Evolutionary conservation across 2,329 filamentous ascomycete species (phyloP), one percentile per base, ranked within the genome.

Genomic region (Akanthomyces dipterigenus): DNA sequence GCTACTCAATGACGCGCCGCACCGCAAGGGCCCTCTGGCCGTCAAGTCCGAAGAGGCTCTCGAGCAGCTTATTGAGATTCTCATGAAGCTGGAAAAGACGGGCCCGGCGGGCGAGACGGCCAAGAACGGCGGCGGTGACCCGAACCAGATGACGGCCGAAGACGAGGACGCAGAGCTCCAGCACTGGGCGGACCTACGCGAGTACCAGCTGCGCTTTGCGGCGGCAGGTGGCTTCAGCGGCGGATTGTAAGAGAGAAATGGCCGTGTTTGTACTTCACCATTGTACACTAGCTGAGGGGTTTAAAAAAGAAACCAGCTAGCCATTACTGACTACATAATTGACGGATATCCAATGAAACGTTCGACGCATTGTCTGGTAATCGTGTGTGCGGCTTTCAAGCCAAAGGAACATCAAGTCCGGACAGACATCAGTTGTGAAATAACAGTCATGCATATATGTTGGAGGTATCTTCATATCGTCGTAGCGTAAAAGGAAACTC

Each of bases 161-260:
- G 84, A 87, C 43, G 90, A 95, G 67, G 89, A 93, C 68, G 83
- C 88, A 57, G 90, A 95, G 72, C 73, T 95, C 66, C 80, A 84
- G 22, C 81, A 85, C 62, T 96, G 91, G 91, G 88, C 89, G 0
- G 90, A 89, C 70, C 74, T 96, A 65, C 82, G 89, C 62, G 88
- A 93, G 57, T 89, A 90, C 65, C 91, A 96, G 73, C 74, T 87
- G 64, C 85, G 87, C 61, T 90, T 92, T 70, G 83, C 83, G 20
- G 56, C 61, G 9, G 36, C 55, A 1, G 51, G 51, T 18, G 50
- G 50, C 7, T 60, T 58, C 34, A 31, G 18, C 20, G 51, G 43
- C 5, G 51, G 24, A 14, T 12, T 61, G 51, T 61, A 56, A 55
- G n/a, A 45, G 9, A 31, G 3, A 36, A 54, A 24, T 16, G 16